Evolutionary conservation across 192 early-diverging fungal genomes (phyloP), one percentile per base, ranked within the genome.

Genomic region (Coemansia sp.): DNA sequence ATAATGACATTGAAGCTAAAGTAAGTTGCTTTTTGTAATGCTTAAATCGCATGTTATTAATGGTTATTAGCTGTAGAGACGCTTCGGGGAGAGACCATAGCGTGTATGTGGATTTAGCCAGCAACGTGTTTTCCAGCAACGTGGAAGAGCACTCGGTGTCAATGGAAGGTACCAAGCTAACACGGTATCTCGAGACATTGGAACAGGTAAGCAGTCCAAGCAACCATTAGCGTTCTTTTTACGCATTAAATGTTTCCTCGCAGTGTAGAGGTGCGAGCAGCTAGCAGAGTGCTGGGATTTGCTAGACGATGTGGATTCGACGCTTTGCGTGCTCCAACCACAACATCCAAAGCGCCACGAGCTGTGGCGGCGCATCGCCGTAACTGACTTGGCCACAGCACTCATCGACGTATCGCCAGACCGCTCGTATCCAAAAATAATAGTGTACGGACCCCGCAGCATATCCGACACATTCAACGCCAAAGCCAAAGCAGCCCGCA

Each of bases 271-370:
- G 32, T 66, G 75, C 39, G 11, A 47, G 55, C 53, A 65, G 27
- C 47, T 73, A 12, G 12, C 19, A 2, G 71, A 56, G 12, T 49
- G 59, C 24, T 79, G 76, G 76, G 53, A 23, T 8, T 5, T 70
- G 47, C 58, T 79, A 15, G 76, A 79, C 24, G 57, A 73, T 5
- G 27, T 79, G 21, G 76, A 79, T 49, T 6, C 48, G 5, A 47
- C 70, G 23, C 60, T 79, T 1, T 73, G 71, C 11, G 76, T 79
- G 17, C 52, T 79, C 17, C 71, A 73, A 27, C 76, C 76, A 2
- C 65, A 57, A 6, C 64, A 65, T 19, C 67, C 76, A 1, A 66
- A 61, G 19, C 62, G 76, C 2, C 45, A 19, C 2, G 76, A 79
- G 17, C 71, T 79, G 2, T 73, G 71, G 67, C 67, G 76, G 9